Evolutionary conservation across 768 basidiomycete genomes (phyloP).

Genomic region (Pleurotus giganteus): DNA sequence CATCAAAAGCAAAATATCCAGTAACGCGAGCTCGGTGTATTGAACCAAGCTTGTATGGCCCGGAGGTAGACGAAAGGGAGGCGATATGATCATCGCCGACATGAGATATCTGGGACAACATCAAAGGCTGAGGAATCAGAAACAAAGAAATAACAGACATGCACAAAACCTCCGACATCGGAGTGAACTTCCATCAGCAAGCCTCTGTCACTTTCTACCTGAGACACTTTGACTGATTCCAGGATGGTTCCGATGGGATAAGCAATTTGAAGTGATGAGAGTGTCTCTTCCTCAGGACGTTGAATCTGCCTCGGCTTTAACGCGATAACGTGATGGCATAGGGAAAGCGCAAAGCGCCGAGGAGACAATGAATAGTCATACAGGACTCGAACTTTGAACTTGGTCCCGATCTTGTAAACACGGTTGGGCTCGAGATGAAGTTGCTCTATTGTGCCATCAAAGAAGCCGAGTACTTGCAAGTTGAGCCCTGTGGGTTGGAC

Average conservation of each 20-base stretch:
- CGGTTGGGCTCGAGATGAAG: slow-evolving; percentile 63
- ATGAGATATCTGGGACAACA: slow-evolving; percentile 77
- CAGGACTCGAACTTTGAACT: slow-evolving; percentile 81
- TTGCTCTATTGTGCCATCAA: slow-evolving; percentile 85
- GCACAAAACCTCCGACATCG: slow-evolving; percentile 76
- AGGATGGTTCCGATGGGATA: slow-evolving; percentile 76
- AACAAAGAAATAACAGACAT: slow-evolving; percentile 53
- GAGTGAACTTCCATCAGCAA: slow-evolving; percentile 65
- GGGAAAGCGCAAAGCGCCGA: slow-evolving; percentile 79
- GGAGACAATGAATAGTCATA: slow-evolving; percentile 78
- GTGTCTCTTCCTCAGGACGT: slow-evolving; percentile 16
- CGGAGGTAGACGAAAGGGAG: slow-evolving; percentile 66
- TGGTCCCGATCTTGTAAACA: slow-evolving; percentile 61
- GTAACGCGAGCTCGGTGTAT: slow-evolving; percentile 84
- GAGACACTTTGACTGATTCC: slow-evolving; percentile 68
- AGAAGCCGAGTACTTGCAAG: slow-evolving; percentile 88
- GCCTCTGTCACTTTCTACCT: slow-evolving; percentile 82
- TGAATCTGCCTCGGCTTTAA: slow-evolving; percentile 41
- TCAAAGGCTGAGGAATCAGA: slow-evolving; percentile 6
- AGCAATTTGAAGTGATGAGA: slow-evolving; percentile 41
- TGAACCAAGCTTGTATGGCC: slow-evolving; percentile 78
- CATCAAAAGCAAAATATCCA: slow-evolving; percentile 83
- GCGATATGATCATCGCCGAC: slow-evolving; percentile 89
- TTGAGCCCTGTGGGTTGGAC: slow-evolving; percentile 74
- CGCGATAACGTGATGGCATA: slow-evolving; percentile 67